These are phyloP conservation scores for Jamesozyma rosinii DNA, from an alignment of 805 yeast species.

Conservation along the genomic window DNA sequence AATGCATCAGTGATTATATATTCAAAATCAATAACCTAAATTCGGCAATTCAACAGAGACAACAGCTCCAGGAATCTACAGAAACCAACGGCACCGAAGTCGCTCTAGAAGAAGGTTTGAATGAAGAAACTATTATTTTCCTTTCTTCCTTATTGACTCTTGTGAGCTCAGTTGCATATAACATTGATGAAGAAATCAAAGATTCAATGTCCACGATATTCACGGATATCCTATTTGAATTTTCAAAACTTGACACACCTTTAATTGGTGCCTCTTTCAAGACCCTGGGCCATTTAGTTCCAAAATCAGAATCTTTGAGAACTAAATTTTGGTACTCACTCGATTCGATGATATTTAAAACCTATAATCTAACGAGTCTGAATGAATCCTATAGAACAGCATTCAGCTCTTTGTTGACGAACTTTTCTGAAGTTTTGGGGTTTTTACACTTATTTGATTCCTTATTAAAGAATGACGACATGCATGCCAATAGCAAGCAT, in stretches of 20 bases:
- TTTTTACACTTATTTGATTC: conserved; percentile 47
- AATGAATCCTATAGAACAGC: conserved; percentile 35
- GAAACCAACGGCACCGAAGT: conserved; percentile 22
- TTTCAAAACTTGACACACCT: conserved; percentile 39
- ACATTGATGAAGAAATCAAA: conserved; percentile 22
- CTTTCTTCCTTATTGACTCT: conserved; percentile 66
- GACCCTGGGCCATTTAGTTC: conserved; percentile 50
- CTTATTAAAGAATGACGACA: conserved; percentile 30
- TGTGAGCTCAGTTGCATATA: conserved; percentile 42
- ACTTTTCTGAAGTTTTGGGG: conserved; percentile 50
- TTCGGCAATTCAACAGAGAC: conserved; percentile 18
- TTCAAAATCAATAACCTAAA: conserved; percentile 34
- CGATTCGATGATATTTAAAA: conserved; percentile 58
- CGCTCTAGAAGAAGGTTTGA: conserved; percentile 47
- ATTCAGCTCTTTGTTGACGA: conserved; percentile 39
- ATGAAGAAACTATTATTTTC: conserved; percentile 71
- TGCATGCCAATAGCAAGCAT: conserved; percentile 17
- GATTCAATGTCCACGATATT: conserved; percentile 17
- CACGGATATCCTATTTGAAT: conserved; percentile 35
- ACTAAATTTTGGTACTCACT: conserved; percentile 54
- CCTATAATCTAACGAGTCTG: conserved; percentile 18
- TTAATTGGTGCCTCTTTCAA: conserved; percentile 47
- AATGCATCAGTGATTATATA: conserved; percentile 46
- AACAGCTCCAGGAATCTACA: conserved; percentile 22
- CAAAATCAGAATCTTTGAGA: conserved; percentile 35